phyloP scores from a whole-genome alignment of 345 rosid species.

The Aquilaria sinensis region DNA sequence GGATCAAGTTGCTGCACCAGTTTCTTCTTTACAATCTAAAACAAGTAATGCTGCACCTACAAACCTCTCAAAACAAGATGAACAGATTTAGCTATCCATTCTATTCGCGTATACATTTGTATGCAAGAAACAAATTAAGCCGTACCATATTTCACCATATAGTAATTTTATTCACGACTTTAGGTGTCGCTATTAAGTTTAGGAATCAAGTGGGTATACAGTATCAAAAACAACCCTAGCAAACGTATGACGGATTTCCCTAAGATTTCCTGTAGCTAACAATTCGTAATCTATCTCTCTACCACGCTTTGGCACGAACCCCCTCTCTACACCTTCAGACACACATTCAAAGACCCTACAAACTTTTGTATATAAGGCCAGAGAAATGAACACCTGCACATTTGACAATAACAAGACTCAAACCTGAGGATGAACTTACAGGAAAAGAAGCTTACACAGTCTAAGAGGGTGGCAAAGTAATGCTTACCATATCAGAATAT shows the following conservation, averaged over 20 bases:
- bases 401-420: background rate
- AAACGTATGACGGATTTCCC: constrained; percentile 58
- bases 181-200: no score
- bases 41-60: no score
- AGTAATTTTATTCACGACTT: no score
- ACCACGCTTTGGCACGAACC: constrained; percentile 44
- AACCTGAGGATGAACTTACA: no score
- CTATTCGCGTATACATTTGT: no score
- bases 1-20: no score
- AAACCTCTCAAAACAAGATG: no score
- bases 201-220: constrained; percentile 41
- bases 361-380: constrained; percentile 36
- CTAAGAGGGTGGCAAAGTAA: background rate
- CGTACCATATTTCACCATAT: background rate
- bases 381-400: constrained; percentile 64
- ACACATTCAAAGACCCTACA: constrained; percentile 57
- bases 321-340: constrained; percentile 26
- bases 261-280: constrained; percentile 45
- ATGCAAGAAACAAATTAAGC: background rate
- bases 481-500: constrained; percentile 63
- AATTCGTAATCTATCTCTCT: constrained; percentile 46
- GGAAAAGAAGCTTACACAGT: no score
- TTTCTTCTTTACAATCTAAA: no score
- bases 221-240: constrained; percentile 89
- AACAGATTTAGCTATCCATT: no score